Evolutionary conservation across 352 stramenopile species (phyloP).

Genomic region (Phytophthora sp.): DNA sequence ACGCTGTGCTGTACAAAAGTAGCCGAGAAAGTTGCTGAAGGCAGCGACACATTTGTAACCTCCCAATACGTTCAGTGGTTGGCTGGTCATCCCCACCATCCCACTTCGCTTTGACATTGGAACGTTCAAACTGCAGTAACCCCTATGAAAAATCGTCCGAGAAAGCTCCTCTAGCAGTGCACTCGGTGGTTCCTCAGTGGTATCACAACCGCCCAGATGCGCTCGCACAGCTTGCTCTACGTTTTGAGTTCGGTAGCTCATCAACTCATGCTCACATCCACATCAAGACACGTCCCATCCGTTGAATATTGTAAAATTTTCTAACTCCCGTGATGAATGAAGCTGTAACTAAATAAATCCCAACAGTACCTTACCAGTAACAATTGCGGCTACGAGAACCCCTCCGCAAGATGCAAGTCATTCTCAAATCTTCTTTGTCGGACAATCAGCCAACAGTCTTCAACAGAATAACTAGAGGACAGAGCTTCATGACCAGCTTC

Average conservation of each 20-base stretch:
- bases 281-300: conserved; percentile 21
- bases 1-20: too few relatives aligned
- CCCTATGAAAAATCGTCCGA: conserved; percentile 13
- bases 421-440: conserved; percentile 28
- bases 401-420: conserved; percentile 15
- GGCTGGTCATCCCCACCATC: conserved; percentile 23
- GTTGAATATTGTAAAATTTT: conserved; percentile 25
- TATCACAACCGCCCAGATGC: neutral
- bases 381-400: neutral
- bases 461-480: conserved; percentile 14
- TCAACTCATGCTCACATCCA: conserved; percentile 3
- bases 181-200: too few relatives aligned
- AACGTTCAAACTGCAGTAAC: conserved; percentile 27
- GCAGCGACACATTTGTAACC: conserved; percentile 5
- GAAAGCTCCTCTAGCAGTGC: too few relatives aligned
- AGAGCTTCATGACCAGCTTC: conserved; percentile 23
- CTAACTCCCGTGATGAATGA: conserved; percentile 8
- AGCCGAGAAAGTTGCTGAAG: conserved; percentile 10
- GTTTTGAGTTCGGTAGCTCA: conserved; percentile 19
- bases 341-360: neutral
- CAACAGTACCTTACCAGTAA: conserved; percentile 6
- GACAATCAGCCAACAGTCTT: conserved; percentile 5
- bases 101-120: conserved; percentile 20
- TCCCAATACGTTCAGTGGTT: conserved; percentile 20
- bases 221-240: conserved; percentile 3